phyloP scores from a whole-genome alignment of 805 yeast genomes.

The Candida piceae region DNA sequence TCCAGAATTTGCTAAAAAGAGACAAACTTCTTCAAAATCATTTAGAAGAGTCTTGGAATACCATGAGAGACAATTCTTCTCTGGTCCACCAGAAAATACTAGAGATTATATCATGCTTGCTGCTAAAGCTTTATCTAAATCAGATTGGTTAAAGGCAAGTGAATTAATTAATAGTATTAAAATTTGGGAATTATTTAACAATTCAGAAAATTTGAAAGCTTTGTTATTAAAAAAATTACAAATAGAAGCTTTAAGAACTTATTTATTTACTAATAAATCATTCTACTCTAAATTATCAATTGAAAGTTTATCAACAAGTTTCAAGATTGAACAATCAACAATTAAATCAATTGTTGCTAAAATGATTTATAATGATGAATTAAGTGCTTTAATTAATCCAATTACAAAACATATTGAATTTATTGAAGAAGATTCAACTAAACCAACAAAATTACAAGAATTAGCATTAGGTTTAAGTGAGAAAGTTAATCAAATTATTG shows the following conservation, averaged over 20 bases:
- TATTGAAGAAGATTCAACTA: constrained; percentile 57
- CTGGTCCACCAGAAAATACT: constrained; percentile 96
- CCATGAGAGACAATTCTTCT: constrained; percentile 90
- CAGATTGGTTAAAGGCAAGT: constrained; percentile 82
- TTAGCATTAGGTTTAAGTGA: constrained; percentile 82
- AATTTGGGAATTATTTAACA: constrained; percentile 80
- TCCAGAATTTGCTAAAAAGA: constrained; percentile 56
- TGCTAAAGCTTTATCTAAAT: constrained; percentile 79
- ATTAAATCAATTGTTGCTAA: constrained; percentile 63
- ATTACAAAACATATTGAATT: constrained; percentile 59
- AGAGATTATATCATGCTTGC: constrained; percentile 92
- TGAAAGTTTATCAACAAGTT: constrained; percentile 55
- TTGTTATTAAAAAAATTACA: constrained; percentile 78
- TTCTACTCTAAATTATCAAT: constrained; percentile 73
- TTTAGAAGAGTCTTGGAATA: constrained; percentile 88
- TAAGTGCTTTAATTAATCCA: constrained; percentile 71
- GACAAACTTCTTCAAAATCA: constrained; percentile 58
- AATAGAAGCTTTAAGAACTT: constrained; percentile 89
- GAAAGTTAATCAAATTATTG: constrained; percentile 69
- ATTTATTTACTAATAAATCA: constrained; percentile 75
- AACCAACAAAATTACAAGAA: constrained; percentile 79
- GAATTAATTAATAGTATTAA: constrained; percentile 69
- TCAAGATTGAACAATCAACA: constrained; percentile 52
- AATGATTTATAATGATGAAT: constrained; percentile 74
- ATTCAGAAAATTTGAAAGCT: constrained; percentile 58